phyloP scores from a whole-genome alignment of 2,329 filamentous ascomycete species.

The Monosporascus sp. region DNA sequence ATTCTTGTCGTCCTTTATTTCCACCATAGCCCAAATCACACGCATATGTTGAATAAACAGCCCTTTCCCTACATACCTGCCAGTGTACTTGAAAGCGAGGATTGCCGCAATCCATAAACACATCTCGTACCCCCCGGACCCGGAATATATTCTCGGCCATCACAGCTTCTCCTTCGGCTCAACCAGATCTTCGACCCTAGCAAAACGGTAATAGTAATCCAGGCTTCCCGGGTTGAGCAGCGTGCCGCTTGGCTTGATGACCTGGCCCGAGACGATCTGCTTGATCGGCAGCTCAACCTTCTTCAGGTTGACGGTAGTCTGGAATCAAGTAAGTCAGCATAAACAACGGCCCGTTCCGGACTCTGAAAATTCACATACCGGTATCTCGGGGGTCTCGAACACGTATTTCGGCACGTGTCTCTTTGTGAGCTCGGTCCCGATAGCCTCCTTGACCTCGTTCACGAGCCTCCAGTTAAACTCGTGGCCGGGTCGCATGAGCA shows the following conservation, averaged over 20 bases:
- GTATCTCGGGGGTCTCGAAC: constrained; percentile 77
- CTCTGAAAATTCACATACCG: constrained; percentile 47
- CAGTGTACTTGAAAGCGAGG: too few species aligned
- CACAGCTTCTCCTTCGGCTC: constrained; percentile 43
- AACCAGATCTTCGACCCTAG: constrained; percentile 59
- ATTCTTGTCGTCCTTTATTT: too few species aligned
- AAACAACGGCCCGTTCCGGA: too few species aligned
- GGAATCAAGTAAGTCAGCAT: constrained; percentile 10
- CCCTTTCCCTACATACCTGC: too few species aligned
- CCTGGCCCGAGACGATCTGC: constrained; percentile 72
- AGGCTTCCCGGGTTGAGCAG: constrained; percentile 71
- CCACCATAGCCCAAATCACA: too few species aligned
- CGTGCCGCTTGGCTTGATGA: constrained; percentile 70
- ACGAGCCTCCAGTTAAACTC: constrained; percentile 52
- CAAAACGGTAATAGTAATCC: constrained; percentile 75
- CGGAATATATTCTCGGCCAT: not conserved
- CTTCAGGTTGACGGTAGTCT: constrained; percentile 79
- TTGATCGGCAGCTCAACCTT: constrained; percentile 84
- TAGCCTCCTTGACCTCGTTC: constrained; percentile 55
- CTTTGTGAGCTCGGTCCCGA: constrained; percentile 61
- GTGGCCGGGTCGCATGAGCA: constrained; percentile 52
- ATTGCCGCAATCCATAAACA: too few species aligned
- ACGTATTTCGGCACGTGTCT: constrained; percentile 74
- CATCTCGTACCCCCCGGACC: not conserved
- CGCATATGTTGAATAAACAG: too few species aligned